Evolutionary conservation across 2,329 filamentous ascomycete species (phyloP), one percentile per base, ranked within the genome.

Genomic region (Pezicula neosporulosa): DNA sequence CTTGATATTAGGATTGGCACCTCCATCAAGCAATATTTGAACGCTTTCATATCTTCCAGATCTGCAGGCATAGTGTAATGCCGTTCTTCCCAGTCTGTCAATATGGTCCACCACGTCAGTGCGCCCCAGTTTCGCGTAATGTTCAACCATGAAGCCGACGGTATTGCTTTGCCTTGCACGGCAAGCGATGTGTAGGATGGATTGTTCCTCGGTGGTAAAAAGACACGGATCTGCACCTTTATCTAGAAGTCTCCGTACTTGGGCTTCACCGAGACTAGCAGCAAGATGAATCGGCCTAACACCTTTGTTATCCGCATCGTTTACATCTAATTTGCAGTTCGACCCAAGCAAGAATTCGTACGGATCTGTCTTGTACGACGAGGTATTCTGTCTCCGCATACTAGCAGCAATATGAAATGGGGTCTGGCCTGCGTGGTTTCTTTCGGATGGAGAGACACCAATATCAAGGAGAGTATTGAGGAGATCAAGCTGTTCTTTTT

Each of bases 141-240:
- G 48, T 3, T 56, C 50, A 4, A 55, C 18, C 10, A 57, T 24
- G 13, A 55, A 30, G 9, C 50, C 55, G 1, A 74, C 55, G 2
- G 64, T 60, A 19, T 74, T 72, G 39, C 55, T 57, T 36, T 69
- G 55, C 21, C 68, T 56, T 4, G 57, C 53, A 12, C 65, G 63
- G 4, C 69, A 62, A 2, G 74, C 70, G 16, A 76, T 49, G 44
- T 77, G 73, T 3, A 77, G 61, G 5, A 68, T 59, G 4, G 66
- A 74, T 42, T 69, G 56, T 0, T 68, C 68, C 6, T 72, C 64
- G 4, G 62, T 12, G 0, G 70, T 72, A 0, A 45, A 21, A 1
- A 58, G 52, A 0, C 46, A 53, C 0, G 68, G 58, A 60, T 75
- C 61, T 0, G 71, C 71, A 4, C 73, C 70, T 4, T 63, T 63